These are phyloP conservation scores for Cryptococcus maquisensis DNA, from an alignment of 1,284 basidiomycete genomes.

Conservation along the genomic window DNA sequence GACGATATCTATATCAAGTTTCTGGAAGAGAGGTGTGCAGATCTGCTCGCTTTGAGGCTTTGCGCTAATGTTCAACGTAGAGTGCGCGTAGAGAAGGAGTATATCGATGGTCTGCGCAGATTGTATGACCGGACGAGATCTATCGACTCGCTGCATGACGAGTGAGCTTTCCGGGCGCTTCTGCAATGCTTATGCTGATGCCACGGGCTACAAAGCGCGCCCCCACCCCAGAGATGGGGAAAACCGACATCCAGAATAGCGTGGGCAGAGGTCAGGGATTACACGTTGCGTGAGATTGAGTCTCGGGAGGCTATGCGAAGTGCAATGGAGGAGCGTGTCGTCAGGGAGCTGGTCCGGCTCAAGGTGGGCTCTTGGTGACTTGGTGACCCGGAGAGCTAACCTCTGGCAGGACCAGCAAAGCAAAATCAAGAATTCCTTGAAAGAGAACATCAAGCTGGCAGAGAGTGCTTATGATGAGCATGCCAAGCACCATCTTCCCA, in stretches of 20 bases:
- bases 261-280: slow-evolving; percentile 79
- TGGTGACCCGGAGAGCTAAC: neutral
- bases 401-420: slow-evolving; percentile 67
- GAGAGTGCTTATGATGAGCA: slow-evolving; percentile 65
- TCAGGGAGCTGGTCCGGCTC: slow-evolving; percentile 61
- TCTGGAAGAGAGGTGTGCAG: slow-evolving; percentile 73
- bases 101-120: slow-evolving; percentile 66
- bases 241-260: slow-evolving; percentile 61
- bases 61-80: slow-evolving; percentile 50
- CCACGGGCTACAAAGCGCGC: neutral
- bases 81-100: slow-evolving; percentile 73
- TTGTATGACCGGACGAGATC: slow-evolving; percentile 66
- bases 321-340: slow-evolving; percentile 66
- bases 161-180: slow-evolving; percentile 27
- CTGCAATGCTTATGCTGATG: slow-evolving; percentile 17
- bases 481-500: slow-evolving; percentile 67
- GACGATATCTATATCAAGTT: slow-evolving; percentile 72
- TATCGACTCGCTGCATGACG: slow-evolving; percentile 54
- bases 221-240: slow-evolving; percentile 47
- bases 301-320: slow-evolving; percentile 69
- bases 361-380: slow-evolving; percentile 54
- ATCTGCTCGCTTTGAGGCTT: slow-evolving; percentile 2
- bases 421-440: slow-evolving; percentile 79
- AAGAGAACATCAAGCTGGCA: slow-evolving; percentile 78
- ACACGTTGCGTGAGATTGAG: slow-evolving; percentile 77